A percentile compares a stretch with the other conserved stretches of the same genome.
These are phyloP conservation scores for Irpex lacteus DNA, from an alignment of 1,284 basidiomycete species.

Conservation along the genomic window DNA sequence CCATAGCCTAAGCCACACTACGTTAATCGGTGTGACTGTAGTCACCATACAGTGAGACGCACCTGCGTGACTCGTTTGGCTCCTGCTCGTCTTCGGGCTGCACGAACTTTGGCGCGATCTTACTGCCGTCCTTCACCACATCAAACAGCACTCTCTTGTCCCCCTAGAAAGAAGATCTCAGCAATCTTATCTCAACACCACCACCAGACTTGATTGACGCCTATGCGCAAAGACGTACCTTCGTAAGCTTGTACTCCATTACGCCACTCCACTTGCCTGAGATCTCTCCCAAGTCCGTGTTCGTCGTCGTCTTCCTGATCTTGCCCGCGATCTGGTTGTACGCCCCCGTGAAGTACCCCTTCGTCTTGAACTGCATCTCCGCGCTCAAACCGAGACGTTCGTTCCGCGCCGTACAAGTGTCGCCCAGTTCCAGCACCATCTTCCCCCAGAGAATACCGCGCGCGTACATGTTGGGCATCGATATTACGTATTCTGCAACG, in stretches of 20 bases:
- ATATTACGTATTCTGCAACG: constrained; percentile 72
- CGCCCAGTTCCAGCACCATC: constrained; percentile 97
- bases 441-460: constrained; percentile 97
- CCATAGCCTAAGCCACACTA: constrained; percentile 65
- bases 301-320: constrained; percentile 54
- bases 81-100: constrained; percentile 87
- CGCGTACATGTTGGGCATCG: constrained; percentile 98
- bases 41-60: constrained; percentile 21
- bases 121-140: constrained; percentile 69
- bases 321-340: constrained; percentile 91
- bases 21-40: too few species aligned
- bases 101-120: constrained; percentile 80
- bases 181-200: background rate
- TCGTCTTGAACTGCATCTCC: constrained; percentile 97
- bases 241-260: constrained; percentile 83
- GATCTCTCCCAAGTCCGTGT: constrained; percentile 81
- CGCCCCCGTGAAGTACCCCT: constrained; percentile 97
- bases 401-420: constrained; percentile 85
- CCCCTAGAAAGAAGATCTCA: constrained; percentile 44
- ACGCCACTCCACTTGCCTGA: constrained; percentile 88
- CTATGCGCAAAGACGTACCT: constrained; percentile 39
- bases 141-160: constrained; percentile 84
- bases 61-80: constrained; percentile 85
- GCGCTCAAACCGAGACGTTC: constrained; percentile 72
- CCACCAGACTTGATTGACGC: background rate